Percentiles rank a stretch among this genome's conserved stretches.
phyloP scores from a whole-genome alignment of 2,329 filamentous ascomycete species.

The Pezicula neosporulosa region DNA sequence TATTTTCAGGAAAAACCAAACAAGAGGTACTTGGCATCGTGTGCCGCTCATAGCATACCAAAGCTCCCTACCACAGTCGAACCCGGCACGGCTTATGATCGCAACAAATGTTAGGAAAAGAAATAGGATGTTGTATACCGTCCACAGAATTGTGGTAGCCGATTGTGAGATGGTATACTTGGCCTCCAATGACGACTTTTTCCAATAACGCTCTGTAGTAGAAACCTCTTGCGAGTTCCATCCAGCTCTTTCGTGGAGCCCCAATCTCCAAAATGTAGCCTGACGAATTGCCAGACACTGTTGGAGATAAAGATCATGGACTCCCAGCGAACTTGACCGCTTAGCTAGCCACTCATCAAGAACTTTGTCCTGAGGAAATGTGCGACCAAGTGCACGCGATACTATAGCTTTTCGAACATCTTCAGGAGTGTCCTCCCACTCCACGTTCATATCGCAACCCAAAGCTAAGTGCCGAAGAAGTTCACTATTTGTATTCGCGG shows the following conservation, averaged over 20 bases:
- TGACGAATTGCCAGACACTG: conserved; percentile 15
- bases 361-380: background rate
- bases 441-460: conserved; percentile 27
- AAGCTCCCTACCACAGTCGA: conserved; percentile 33
- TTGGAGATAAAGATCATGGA: conserved; percentile 4
- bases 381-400: conserved; percentile 1
- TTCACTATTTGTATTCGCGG: conserved; percentile 26
- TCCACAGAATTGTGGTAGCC: conserved; percentile 6
- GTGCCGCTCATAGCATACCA: conserved; percentile 29
- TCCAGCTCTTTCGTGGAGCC: background rate
- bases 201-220: background rate
- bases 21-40: conserved; percentile 18
- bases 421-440: conserved; percentile 29
- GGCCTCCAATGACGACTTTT: background rate
- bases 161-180: conserved; percentile 6
- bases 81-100: conserved; percentile 31
- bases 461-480: conserved; percentile 32
- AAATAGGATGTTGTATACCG: conserved; percentile 18
- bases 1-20: conserved; percentile 25
- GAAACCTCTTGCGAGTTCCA: background rate
- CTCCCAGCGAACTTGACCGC: background rate
- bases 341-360: background rate
- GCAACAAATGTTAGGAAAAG: conserved; percentile 30
- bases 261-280: conserved; percentile 1
- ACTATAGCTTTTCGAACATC: conserved; percentile 23